Evolutionary conservation across 2,329 filamentous ascomycete species (phyloP).

Genomic region (Chalara sp.): DNA sequence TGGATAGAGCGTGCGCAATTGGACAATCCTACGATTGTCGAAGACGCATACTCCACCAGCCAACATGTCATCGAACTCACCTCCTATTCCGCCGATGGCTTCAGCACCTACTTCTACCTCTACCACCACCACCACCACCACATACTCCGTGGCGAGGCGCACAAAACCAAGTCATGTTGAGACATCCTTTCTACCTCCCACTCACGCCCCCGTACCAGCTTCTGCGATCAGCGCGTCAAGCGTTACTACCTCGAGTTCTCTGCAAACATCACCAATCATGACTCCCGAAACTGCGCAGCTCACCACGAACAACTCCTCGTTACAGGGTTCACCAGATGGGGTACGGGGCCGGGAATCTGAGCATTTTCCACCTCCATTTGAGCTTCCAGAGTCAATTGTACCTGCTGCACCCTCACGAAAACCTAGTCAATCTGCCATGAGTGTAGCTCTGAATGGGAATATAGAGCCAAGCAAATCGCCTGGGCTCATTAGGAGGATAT

Average conservation of each 20-base stretch:
- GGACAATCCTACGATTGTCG: constrained; percentile 12
- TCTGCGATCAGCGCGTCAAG: constrained; percentile 52
- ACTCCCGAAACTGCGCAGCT: constrained; percentile 43
- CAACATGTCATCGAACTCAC: constrained; percentile 1
- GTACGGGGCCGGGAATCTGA: constrained; percentile 49
- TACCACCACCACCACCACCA: constrained; percentile 10
- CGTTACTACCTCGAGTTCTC: constrained; percentile 44
- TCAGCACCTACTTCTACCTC: constrained; percentile 4
- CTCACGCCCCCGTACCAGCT: constrained; percentile 34
- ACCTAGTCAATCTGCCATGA: constrained; percentile 56
- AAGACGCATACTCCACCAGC: not conserved
- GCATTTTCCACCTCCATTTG: constrained; percentile 47
- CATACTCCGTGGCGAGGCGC: constrained; percentile 11
- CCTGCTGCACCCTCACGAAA: constrained; percentile 40
- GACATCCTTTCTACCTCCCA: constrained; percentile 21
- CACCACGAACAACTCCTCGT: constrained; percentile 53
- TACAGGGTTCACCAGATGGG: constrained; percentile 62
- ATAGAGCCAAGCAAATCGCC: constrained; percentile 43
- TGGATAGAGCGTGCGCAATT: constrained; percentile 13
- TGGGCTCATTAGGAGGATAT: constrained; percentile 75
- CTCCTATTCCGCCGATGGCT: not conserved
- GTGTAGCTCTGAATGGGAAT: constrained; percentile 48
- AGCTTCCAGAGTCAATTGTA: constrained; percentile 68
- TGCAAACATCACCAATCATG: constrained; percentile 50
- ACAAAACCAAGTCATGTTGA: constrained; percentile 25